Base-by-base conservation (phyloP, 371 early-diverging fungal species). In the Amoeboradix gromovi region DNA sequence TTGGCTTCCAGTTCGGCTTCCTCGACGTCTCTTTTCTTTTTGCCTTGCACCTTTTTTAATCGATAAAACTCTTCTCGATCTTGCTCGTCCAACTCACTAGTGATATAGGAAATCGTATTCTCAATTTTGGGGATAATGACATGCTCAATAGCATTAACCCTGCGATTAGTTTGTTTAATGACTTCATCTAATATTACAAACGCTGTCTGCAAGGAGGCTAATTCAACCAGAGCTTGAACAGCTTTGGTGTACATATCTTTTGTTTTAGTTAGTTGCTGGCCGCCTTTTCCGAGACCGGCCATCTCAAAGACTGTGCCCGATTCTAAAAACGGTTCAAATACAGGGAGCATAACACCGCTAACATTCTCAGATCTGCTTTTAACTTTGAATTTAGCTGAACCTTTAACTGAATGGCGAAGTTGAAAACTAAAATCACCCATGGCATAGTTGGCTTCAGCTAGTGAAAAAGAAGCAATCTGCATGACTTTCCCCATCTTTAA, bases 111-210 rank as follows among this genome's bases (percentile, higher is more conserved):
- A 75, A 98, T 92, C 67, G 99, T 98, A 80, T 96, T 99, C 74
- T 98, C 94, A 70, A 94, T 85, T 70, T 87, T 86, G 31, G 99
- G 99, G 71, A 99, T 98, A 73, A 98, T 90, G 65, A 95, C 91
- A 76, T 91, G 89, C 76, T 98, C 98, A 74, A 99, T 92, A 12
- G 99, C 98, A 77, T 98, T 98, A 29, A 98, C 98, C 75, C 99
- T 86, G 69, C 98, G 89, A 78, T 99, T 99, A 1, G 99, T 98
- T 32, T 90, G 78, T 81, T 93, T 92, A 79, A 99, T 92, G 70
- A 98, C 94, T 77, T 96, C 91, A 74, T 99, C 98, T 71, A 99
- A 79, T 67, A 94, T 89, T 17, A 91, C 88, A 79, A 97, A 98
- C 1, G 90, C 90, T 12, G 89, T 91, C 81, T 95, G 96, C 69